These are phyloP conservation scores for Blastocystis sp. DNA, from an alignment of 352 stramenopile species.

Conservation along the genomic window DNA sequence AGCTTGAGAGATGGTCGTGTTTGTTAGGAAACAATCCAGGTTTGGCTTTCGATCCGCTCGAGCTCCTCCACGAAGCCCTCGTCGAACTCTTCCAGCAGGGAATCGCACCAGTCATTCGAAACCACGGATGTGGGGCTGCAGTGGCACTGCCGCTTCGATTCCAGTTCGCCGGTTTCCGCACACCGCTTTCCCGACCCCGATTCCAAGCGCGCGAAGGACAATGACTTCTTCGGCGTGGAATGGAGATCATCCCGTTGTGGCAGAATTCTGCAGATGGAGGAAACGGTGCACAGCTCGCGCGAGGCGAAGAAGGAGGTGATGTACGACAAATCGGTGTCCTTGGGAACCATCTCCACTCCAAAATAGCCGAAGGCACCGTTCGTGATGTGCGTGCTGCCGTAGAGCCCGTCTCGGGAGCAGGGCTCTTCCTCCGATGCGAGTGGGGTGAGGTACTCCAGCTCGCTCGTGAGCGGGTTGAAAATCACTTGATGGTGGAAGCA, in stretches of 20 bases:
- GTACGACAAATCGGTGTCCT: background rate
- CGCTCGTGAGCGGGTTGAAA: conserved; percentile 35
- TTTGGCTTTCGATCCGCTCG: background rate
- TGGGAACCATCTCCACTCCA: background rate
- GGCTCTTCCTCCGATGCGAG: background rate
- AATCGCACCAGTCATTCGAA: background rate
- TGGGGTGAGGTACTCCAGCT: conserved; percentile 21
- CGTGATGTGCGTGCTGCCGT: background rate
- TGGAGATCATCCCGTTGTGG: background rate
- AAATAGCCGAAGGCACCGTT: background rate
- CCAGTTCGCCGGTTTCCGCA: background rate
- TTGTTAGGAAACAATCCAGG: background rate
- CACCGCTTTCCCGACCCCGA: background rate
- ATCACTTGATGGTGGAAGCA: conserved; percentile 53
- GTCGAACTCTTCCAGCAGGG: background rate
- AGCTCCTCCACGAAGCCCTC: background rate
- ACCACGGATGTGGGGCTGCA: background rate
- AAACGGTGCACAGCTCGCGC: background rate
- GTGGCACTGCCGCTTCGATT: background rate
- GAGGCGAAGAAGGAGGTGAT: background rate
- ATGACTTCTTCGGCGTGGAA: background rate
- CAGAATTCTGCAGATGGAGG: background rate
- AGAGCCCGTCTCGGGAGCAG: background rate
- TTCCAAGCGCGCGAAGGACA: background rate
- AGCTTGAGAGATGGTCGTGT: background rate